Evolutionary conservation across 495 filamentous ascomycete genomes (phyloP).

Genomic region (Hyaloscypha variabilis): DNA sequence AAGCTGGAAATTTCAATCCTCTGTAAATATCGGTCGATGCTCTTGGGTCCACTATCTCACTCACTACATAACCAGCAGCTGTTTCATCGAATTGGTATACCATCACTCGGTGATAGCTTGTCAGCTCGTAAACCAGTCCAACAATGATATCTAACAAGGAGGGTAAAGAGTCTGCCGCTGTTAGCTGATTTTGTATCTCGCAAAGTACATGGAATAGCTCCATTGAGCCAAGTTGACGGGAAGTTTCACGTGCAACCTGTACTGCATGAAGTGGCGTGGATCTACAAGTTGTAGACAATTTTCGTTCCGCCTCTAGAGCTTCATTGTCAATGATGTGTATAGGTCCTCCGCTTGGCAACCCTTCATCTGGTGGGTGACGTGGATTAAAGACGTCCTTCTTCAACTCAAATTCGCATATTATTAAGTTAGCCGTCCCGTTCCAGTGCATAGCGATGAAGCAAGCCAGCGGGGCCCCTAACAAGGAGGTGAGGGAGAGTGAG

Average conservation of each 20-base stretch:
- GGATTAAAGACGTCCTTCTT: constrained; percentile 23
- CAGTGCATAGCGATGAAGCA: constrained; percentile 24
- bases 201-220: constrained; percentile 21
- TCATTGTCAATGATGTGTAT: constrained; percentile 4
- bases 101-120: constrained; percentile 25
- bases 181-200: constrained; percentile 22
- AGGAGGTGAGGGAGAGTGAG: no score
- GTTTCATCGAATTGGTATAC: constrained; percentile 24
- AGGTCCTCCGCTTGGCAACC: constrained; percentile 11
- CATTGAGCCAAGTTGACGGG: constrained; percentile 16
- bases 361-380: neutral
- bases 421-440: constrained; percentile 3
- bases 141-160: constrained; percentile 20
- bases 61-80: constrained; percentile 11
- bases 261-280: constrained; percentile 20
- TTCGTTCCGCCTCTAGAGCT: constrained; percentile 9
- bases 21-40: constrained; percentile 18
- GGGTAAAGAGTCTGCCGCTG: constrained; percentile 1
- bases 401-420: constrained; percentile 26
- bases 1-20: constrained; percentile 24
- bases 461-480: no score
- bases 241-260: constrained; percentile 12
- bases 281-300: constrained; percentile 6
- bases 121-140: constrained; percentile 23
- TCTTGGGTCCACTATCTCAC: constrained; percentile 18